phyloP scores from a whole-genome alignment of 2,329 filamentous ascomycete species.

The Phyllachora maydis region DNA sequence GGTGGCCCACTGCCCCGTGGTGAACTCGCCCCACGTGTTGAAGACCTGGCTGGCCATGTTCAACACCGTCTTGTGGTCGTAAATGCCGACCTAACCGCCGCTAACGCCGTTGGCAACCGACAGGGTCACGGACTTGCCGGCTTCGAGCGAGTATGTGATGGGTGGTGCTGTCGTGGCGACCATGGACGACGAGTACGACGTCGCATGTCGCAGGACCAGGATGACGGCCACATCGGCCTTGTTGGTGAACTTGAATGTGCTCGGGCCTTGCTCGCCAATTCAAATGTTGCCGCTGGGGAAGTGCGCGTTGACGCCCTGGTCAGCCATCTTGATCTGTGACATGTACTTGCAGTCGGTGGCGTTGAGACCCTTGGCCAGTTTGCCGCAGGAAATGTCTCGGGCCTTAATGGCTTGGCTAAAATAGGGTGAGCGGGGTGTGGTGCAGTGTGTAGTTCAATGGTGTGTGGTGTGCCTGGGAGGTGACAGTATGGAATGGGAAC shows the following conservation, averaged over 20 bases:
- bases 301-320: conserved; percentile 7
- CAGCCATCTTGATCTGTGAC: conserved; percentile 8
- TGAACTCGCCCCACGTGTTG: conserved; percentile 23
- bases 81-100: conserved; percentile 17
- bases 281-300: conserved; percentile 9
- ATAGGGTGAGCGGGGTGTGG: no score
- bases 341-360: conserved; percentile 10
- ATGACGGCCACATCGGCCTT: conserved; percentile 6
- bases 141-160: conserved; percentile 16
- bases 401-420: no score
- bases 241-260: conserved; percentile 11
- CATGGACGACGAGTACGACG: conserved; percentile 9
- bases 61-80: conserved; percentile 8
- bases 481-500: no score
- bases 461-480: no score
- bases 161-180: conserved; percentile 9
- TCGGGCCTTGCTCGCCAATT: conserved; percentile 10
- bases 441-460: no score
- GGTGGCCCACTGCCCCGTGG: conserved; percentile 14
- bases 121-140: conserved; percentile 13
- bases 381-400: conserved; percentile 5
- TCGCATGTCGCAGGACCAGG: conserved; percentile 10
- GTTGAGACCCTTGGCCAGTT: conserved; percentile 6
- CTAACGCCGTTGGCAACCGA: conserved; percentile 15
- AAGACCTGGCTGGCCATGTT: conserved; percentile 15